phyloP scores from a whole-genome alignment of 495 filamentous ascomycete genomes.

The Annulohypoxylon stygium region DNA sequence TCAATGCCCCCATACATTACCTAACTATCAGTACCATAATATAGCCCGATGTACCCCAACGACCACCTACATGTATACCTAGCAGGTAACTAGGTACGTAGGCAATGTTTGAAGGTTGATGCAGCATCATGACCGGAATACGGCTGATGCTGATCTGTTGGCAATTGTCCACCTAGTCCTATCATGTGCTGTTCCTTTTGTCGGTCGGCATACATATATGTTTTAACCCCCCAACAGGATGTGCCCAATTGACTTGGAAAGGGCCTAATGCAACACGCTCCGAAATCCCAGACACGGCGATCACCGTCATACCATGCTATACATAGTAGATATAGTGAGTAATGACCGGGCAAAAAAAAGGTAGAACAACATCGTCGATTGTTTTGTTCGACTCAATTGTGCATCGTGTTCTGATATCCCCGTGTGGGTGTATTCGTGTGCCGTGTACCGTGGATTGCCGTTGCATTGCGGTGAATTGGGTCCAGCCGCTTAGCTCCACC shows the following conservation, averaged over 20 bases:
- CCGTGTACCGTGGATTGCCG: slow-evolving; percentile 45
- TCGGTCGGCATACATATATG: slow-evolving; percentile 26
- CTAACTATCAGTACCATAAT: slow-evolving; percentile 13
- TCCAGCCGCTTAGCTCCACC: slow-evolving; percentile 43
- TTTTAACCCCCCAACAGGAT: slow-evolving; percentile 10
- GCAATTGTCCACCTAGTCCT: slow-evolving; percentile 23
- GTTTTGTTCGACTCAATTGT: slow-evolving; percentile 35
- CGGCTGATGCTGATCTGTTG: slow-evolving; percentile 9
- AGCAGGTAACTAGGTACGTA: not conserved
- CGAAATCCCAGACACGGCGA: slow-evolving; percentile 14
- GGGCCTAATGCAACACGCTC: slow-evolving; percentile 30
- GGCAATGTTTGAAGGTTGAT: slow-evolving; percentile 11
- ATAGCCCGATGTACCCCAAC: slow-evolving; percentile 13
- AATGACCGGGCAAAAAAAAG: slow-evolving; percentile 22
- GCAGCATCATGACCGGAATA: slow-evolving; percentile 11
- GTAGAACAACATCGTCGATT: not conserved
- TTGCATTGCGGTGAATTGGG: slow-evolving; percentile 42
- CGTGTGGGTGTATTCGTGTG: slow-evolving; percentile 19
- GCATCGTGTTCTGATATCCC: slow-evolving; percentile 33
- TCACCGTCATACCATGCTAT: slow-evolving; percentile 11
- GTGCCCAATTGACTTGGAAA: slow-evolving; percentile 34
- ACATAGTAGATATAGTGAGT: slow-evolving; percentile 16
- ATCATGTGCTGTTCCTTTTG: slow-evolving; percentile 18
- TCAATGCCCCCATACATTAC: slow-evolving; percentile 14
- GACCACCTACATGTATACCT: not conserved